Base-by-base conservation (phyloP, 2,329 filamentous ascomycete species). In the Ophiostoma sp. region DNA sequence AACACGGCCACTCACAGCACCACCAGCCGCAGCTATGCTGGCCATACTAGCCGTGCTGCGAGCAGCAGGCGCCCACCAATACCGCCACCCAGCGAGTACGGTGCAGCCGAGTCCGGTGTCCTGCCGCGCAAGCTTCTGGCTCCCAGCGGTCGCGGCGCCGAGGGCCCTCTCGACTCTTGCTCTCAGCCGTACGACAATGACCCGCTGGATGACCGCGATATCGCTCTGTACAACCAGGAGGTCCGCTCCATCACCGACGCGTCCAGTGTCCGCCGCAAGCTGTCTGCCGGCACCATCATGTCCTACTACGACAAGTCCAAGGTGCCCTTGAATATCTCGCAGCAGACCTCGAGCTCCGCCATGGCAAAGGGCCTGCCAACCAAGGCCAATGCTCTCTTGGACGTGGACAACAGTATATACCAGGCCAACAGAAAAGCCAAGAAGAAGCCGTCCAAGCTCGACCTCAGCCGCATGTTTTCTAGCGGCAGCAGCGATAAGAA, bases 221-320 rank as follows among this genome's bases (percentile, higher is more conserved):
- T 73, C 67, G 75, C 72, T 39, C 75, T 74, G 60, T 65, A 65
- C n/a, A 39, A 66, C n/a, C 31, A 57, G 23, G 77, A 78, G 68
- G 71, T 69, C 33, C 72, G 41, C 36, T 73, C 73, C 67, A 74
- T 76, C 65, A 81, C 81, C 8, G 82, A 84, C 66, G 79, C 79
- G 31, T 81, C 81, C 2, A 82, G 79, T 70, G 72, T 85, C 48
- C 80, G 81, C 57, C 82, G 85, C 67, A 82, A 81, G 41, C 79
- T 81, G 65, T 87, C 86, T 1, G 82, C 85, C 4, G 23, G 36
- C 23, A 87, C 85, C n/a, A 82, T 87, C 71, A 79, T 79, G 41
- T 85, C 85, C 0, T 85, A 83, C 77, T 87, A 87, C 76, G 85
- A 87, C 77, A 84, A 84, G 75, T 76, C 83, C 5, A 86, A 85